Conservation (phyloP, 805 yeast species). For the Metahyphopichia silvanorum region DNA sequence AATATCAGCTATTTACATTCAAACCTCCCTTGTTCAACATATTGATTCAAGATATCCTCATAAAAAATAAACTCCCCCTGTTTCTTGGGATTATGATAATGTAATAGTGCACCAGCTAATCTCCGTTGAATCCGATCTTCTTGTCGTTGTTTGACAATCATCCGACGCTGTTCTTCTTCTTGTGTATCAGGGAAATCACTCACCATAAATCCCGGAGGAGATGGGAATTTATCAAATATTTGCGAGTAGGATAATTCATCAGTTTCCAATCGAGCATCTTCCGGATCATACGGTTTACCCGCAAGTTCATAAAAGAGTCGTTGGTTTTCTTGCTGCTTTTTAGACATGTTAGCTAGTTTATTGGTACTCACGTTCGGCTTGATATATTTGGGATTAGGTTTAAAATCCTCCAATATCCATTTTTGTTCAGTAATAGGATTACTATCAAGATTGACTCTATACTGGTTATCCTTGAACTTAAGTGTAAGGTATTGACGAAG, state of each 20-base stretch:
- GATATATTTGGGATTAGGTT: conserved; percentile 22
- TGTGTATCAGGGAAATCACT: conserved; percentile 36
- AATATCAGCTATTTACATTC: too few relatives aligned
- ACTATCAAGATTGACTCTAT: conserved; percentile 19
- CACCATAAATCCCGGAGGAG: conserved; percentile 40
- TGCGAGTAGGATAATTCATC: conserved; percentile 22
- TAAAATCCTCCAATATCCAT: conserved; percentile 38
- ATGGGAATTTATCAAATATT: conserved; percentile 33
- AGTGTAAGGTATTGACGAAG: conserved; percentile 20
- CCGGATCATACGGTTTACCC: not conserved
- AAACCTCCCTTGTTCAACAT: conserved; percentile 15
- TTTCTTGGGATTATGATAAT: not conserved
- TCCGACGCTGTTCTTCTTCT: conserved; percentile 20
- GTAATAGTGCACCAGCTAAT: conserved; percentile 6
- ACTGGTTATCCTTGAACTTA: conserved; percentile 16
- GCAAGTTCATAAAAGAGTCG: conserved; percentile 10
- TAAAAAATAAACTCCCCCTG: conserved; percentile 31
- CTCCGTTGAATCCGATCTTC: conserved; percentile 25
- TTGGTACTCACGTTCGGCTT: conserved; percentile 11
- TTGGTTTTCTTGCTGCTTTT: conserved; percentile 13
- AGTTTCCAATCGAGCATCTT: conserved; percentile 9
- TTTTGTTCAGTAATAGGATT: conserved; percentile 36
- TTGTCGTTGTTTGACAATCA: conserved; percentile 18
- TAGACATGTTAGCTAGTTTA: conserved; percentile 16
- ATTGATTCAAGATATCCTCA: conserved; percentile 27